Evolutionary conservation across 177 flowering plant species (phyloP), one percentile per base, ranked within the genome.

Genomic region (Tripterygium wilfordii): DNA sequence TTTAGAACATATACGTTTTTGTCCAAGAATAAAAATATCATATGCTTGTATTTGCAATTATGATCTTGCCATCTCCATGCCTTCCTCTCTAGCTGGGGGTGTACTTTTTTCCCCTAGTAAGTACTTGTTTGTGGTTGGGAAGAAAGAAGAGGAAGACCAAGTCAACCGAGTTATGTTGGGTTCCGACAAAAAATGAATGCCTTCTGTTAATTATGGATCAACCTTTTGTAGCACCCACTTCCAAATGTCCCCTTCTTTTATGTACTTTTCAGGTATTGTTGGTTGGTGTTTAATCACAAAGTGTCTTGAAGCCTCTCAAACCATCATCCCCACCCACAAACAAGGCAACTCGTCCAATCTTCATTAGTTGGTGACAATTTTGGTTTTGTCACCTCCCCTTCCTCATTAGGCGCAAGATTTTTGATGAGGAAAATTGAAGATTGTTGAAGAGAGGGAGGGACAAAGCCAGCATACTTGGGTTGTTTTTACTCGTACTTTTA

Each of bases 371-470:
- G 60, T 42, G 25, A 36, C 38, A 10, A 5, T 39, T 41, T 36
- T 39, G 25, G 19, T 33, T 36, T 27, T 57, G 47, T 51, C 53
- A 35, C 54, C 58, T 41, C 22, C 44, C 42, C 43, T 37, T 48
- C 49, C 31, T 49, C 36, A 10, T 18, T 24, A 16, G 32, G 15
- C 43, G 10, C n/a, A n/a, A n/a, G n/a, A n/a, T n/a, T n/a, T n/a
- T n/a, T n/a, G n/a, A n/a, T n/a, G n/a, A n/a, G n/a, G n/a, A 30
- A 6, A 7, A 30, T 7, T 30, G 33, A 30, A 30, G 12, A 30
- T 30, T 12, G 8, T 30, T 30, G 33, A 30, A 30, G 33, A 30
- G 33, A 12, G 12, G 12, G 33, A 30, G 7, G 33, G 12, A 30
- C 33, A 30, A 30, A 30, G 12, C 33, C n/a, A n/a, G n/a, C n/a